phyloP scores from a whole-genome alignment of 108 stramenopile genomes.

The Nannochloropsis gaditana region DNA sequence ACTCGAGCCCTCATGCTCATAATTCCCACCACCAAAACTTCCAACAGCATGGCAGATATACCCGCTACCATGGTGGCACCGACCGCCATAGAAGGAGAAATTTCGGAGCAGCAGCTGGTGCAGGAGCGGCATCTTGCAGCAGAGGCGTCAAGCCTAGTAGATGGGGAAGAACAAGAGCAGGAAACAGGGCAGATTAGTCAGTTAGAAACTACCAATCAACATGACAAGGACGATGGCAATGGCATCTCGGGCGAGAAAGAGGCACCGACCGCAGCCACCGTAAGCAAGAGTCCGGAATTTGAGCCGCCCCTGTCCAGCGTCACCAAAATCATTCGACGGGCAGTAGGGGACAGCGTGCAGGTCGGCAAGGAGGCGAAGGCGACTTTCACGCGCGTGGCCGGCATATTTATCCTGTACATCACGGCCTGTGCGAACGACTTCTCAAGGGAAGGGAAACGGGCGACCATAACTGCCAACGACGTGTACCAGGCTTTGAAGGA shows the following conservation, averaged over 20 bases:
- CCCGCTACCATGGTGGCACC: background rate
- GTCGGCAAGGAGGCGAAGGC: slow-evolving; percentile 49
- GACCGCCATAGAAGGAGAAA: too few relatives aligned
- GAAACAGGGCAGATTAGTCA: background rate
- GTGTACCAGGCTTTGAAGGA: slow-evolving; percentile 47
- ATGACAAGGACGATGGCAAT: background rate
- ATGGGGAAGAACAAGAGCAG: background rate
- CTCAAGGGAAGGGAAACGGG: slow-evolving; percentile 40
- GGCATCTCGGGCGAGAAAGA: background rate
- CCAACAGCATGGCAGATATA: background rate
- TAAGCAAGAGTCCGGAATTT: slow-evolving; percentile 43
- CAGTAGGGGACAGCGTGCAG: slow-evolving; percentile 40
- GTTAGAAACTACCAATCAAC: background rate
- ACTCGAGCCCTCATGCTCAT: too few relatives aligned
- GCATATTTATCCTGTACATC: slow-evolving; percentile 47
- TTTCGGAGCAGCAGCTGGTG: too few relatives aligned
- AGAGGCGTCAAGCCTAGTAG: background rate
- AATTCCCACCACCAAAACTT: background rate
- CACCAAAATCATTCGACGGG: slow-evolving; percentile 33
- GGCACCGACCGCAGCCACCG: background rate
- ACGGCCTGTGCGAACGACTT: slow-evolving; percentile 49
- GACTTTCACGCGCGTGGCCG: slow-evolving; percentile 41
- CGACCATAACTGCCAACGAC: slow-evolving; percentile 45
- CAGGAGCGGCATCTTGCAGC: background rate
- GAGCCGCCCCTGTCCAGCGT: slow-evolving; percentile 46